phyloP scores from a whole-genome alignment of 805 yeast genomes.

The Ogataea paradorogensis region DNA sequence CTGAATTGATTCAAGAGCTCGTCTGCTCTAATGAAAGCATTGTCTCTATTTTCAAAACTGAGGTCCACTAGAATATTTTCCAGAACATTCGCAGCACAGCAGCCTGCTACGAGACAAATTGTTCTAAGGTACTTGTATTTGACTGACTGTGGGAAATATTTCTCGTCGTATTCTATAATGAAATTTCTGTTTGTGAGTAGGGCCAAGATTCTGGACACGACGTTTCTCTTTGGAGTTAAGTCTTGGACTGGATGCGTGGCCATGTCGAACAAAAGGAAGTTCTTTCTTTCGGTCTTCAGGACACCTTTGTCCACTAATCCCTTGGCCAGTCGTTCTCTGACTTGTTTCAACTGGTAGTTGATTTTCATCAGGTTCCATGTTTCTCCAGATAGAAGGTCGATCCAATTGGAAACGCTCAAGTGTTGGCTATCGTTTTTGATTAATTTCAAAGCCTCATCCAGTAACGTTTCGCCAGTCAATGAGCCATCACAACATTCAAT shows the following conservation, averaged over 20 bases:
- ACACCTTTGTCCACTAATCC: slow-evolving; percentile 97
- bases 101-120: slow-evolving; percentile 77
- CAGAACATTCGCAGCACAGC: slow-evolving; percentile 94
- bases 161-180: slow-evolving; percentile 49
- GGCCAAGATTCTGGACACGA: slow-evolving; percentile 68
- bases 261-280: slow-evolving; percentile 94
- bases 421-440: slow-evolving; percentile 82
- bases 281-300: slow-evolving; percentile 91
- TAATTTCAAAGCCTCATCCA: slow-evolving; percentile 89
- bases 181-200: slow-evolving; percentile 72
- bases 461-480: slow-evolving; percentile 90
- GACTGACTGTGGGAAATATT: slow-evolving; percentile 66
- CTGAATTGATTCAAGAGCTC: slow-evolving; percentile 79
- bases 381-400: slow-evolving; percentile 89
- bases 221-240: slow-evolving; percentile 74
- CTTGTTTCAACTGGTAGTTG: slow-evolving; percentile 94
- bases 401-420: slow-evolving; percentile 84
- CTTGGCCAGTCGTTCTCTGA: slow-evolving; percentile 92
- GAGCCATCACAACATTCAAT: slow-evolving; percentile 82
- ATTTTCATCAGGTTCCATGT: slow-evolving; percentile 97
- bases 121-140: slow-evolving; percentile 74
- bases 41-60: slow-evolving; percentile 85
- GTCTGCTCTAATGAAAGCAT: slow-evolving; percentile 92
- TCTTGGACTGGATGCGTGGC: slow-evolving; percentile 97
- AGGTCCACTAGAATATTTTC: slow-evolving; percentile 80